These are phyloP conservation scores for Coccinonectria pachysandricola DNA, from an alignment of 2,329 filamentous ascomycete species.

Conservation along the genomic window DNA sequence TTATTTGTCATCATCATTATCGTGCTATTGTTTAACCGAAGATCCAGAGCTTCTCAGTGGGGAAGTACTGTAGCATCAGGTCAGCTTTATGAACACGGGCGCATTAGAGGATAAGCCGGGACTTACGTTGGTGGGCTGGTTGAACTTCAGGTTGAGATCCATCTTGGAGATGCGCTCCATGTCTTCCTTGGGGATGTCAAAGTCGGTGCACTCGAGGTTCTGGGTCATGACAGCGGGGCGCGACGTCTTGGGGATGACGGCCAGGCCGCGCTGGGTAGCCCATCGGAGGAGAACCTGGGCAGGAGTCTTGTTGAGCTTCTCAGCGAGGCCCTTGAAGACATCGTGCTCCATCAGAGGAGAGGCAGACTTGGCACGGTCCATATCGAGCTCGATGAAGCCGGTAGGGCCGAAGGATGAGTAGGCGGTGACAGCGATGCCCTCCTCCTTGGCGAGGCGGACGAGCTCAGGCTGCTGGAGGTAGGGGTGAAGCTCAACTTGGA, in stretches of 20 bases:
- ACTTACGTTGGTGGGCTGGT: conserved; percentile 63
- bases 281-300: conserved; percentile 79
- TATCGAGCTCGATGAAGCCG: conserved; percentile 67
- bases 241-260: conserved; percentile 73
- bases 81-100: too few species aligned
- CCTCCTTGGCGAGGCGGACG: conserved; percentile 55
- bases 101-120: too few species aligned
- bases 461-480: conserved; percentile 71
- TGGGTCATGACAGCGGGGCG: conserved; percentile 41
- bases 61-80: conserved; percentile 37
- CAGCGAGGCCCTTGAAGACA: conserved; percentile 52
- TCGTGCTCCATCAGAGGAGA: conserved; percentile 62
- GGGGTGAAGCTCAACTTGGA: conserved; percentile 87
- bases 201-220: conserved; percentile 58
- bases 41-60: conserved; percentile 46
- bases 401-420: conserved; percentile 79
- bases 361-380: conserved; percentile 47
- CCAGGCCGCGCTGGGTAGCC: conserved; percentile 73
- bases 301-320: conserved; percentile 61
- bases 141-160: conserved; percentile 61
- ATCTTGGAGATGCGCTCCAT: conserved; percentile 55
- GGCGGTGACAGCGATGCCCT: conserved; percentile 66
- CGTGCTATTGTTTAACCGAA: conserved; percentile 33
- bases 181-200: conserved; percentile 56
- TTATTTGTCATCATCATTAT: too few species aligned